These are phyloP conservation scores for Aspergillus ruber DNA, from an alignment of 2,329 filamentous ascomycete genomes.

Conservation along the genomic window DNA sequence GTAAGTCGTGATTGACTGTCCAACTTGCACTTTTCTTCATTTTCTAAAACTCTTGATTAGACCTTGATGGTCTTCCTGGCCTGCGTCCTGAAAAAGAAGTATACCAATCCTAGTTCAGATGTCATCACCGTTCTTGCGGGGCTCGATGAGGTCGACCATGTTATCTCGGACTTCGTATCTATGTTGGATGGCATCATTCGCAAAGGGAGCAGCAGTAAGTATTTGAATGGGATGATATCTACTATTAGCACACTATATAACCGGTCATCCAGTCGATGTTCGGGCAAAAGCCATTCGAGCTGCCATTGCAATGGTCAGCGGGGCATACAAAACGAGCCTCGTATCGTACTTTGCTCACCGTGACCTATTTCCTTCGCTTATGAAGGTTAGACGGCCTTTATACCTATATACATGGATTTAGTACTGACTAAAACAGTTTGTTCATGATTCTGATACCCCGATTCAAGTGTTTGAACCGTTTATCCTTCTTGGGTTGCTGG, in stretches of 20 bases:
- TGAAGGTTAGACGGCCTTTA: conserved; percentile 62
- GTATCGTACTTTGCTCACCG: conserved; percentile 92
- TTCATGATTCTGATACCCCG: conserved; percentile 68
- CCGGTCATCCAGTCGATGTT: conserved; percentile 55
- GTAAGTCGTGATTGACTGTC: conserved; percentile 43
- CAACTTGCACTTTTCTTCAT: conserved; percentile 32
- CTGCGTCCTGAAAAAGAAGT: conserved; percentile 77
- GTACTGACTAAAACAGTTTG: conserved; percentile 51
- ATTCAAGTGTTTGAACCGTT: conserved; percentile 66
- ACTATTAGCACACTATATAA: background rate
- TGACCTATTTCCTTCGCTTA: conserved; percentile 87
- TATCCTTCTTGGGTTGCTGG: conserved; percentile 74
- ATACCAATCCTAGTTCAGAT: conserved; percentile 91
- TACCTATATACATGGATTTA: background rate
- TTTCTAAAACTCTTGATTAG: conserved; percentile 43
- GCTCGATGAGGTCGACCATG: conserved; percentile 75
- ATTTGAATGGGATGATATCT: background rate
- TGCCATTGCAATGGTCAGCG: conserved; percentile 75
- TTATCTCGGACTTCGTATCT: conserved; percentile 83
- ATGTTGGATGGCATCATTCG: conserved; percentile 77
- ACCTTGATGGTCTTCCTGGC: conserved; percentile 85
- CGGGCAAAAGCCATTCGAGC: conserved; percentile 75
- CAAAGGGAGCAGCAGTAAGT: conserved; percentile 63
- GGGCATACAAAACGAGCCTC: conserved; percentile 92
- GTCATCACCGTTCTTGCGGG: conserved; percentile 86